Base-by-base conservation (phyloP, 1,284 basidiomycete species). In the Trichosporon inkin region DNA sequence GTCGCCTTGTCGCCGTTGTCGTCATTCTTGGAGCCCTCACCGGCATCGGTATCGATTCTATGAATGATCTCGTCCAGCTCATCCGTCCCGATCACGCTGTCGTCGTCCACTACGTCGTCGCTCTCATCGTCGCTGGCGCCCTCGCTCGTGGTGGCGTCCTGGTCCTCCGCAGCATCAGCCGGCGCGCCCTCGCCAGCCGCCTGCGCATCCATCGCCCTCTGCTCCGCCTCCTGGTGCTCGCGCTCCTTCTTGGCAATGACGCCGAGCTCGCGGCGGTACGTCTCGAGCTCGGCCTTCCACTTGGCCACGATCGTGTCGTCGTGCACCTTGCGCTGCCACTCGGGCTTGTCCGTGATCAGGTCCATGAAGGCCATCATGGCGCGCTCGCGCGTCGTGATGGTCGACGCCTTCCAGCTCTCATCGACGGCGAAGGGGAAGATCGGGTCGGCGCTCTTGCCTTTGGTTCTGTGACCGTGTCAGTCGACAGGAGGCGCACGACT, bases 241-340 rank as follows among this genome's bases (percentile, higher is more conserved):
- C 51, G 8, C 53, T 16, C 14, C 38, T 16, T 39, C 38, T 16
- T 39, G 16, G 17, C 38, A 6, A 39, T 39, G 16, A 39, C 17
- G 6, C 14, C 38, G 16, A 39, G 14, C 38, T 16, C 28, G 28
- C 28, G 28, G 5, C 28, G 28, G 28, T 32, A 32, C 28, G 28
- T 32, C 28, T 28, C 55, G 1, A 62, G 16, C 61, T 58, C 61
- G 11, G 36, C 32, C 22, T 56, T 55, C 61, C 61, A 62, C 49
- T 62, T 62, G 20, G 28, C 53, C 6, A 62, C 61, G 24, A 62
- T 58, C 11, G 37, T 22, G 7, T 56, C 53, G 56, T 58, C 61
- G 16, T 13, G 24, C 34, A 62, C 61, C 39, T 62, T 62, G 53
- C n/a, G 19, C 44, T 22, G 6, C 61, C 61, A 62, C 28, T 37